These are phyloP conservation scores for Candida manassasensis DNA, from an alignment of 805 yeast species.

Conservation along the genomic window DNA sequence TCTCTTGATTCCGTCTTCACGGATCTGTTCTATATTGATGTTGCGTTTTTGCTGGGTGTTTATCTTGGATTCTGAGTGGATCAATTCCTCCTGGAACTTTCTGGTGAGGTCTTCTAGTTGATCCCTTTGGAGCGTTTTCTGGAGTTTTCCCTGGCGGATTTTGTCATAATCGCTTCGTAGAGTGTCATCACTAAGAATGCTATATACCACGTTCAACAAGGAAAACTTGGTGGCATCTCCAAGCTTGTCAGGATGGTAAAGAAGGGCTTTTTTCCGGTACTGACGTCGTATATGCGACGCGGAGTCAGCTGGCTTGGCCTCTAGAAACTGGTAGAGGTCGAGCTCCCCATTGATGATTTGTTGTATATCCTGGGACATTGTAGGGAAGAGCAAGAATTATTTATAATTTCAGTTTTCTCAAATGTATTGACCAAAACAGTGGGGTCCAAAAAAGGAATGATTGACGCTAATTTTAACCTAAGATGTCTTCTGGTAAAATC, in stretches of 20 bases:
- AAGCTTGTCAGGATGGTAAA: slow-evolving; percentile 38
- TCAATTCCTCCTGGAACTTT: slow-evolving; percentile 26
- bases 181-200: slow-evolving; percentile 23
- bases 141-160: slow-evolving; percentile 14
- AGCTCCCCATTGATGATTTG: slow-evolving; percentile 19
- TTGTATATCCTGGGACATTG: slow-evolving; percentile 10
- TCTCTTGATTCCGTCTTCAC: slow-evolving; percentile 24
- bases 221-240: slow-evolving; percentile 28
- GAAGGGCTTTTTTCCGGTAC: slow-evolving; percentile 32
- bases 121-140: slow-evolving; percentile 10
- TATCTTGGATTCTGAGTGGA: slow-evolving; percentile 17
- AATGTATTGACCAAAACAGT: too few species aligned
- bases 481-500: too few species aligned
- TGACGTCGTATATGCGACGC: slow-evolving; percentile 20
- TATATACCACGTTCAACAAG: slow-evolving; percentile 24
- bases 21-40: slow-evolving; percentile 13
- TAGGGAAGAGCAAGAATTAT: too few species aligned
- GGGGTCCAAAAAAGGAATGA: too few species aligned
- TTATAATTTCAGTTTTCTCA: too few species aligned
- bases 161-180: slow-evolving; percentile 28
- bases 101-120: slow-evolving; percentile 18
- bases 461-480: too few species aligned
- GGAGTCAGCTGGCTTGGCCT: slow-evolving; percentile 18
- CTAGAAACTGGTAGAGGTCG: slow-evolving; percentile 25
- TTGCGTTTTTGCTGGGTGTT: slow-evolving; percentile 7